A percentile compares a stretch with the other conserved stretches of the same genome.
These are phyloP conservation scores for Leavenworthia alabamica DNA, from an alignment of 345 rosid genomes.

Conservation along the genomic window DNA sequence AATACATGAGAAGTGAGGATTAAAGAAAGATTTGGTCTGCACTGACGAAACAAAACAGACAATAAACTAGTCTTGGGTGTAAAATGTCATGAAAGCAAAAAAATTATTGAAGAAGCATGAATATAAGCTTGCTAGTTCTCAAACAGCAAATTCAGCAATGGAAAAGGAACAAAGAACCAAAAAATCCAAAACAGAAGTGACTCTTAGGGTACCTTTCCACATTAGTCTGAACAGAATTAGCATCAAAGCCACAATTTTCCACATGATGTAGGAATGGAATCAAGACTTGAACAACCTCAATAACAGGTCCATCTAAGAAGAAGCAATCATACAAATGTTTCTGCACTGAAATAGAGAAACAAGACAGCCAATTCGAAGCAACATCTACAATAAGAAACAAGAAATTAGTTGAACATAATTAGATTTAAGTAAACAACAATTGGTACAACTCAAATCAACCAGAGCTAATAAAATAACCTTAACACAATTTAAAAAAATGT, in stretches of 20 bases:
- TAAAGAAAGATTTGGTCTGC: no score
- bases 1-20: no score
- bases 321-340: slow-evolving; percentile 71
- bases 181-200: not conserved
- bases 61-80: no score
- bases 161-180: not conserved
- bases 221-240: slow-evolving; percentile 46
- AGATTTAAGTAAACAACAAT: not conserved
- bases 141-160: not conserved
- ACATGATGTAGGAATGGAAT: slow-evolving; percentile 53
- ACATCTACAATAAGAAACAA: slow-evolving; percentile 52
- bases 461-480: not conserved
- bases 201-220: slow-evolving; percentile 52
- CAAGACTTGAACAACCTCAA: slow-evolving; percentile 73
- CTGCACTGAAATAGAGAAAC: slow-evolving; percentile 70
- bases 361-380: slow-evolving; percentile 82
- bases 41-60: no score
- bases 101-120: not conserved
- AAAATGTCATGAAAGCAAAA: not conserved
- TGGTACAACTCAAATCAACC: not conserved
- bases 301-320: slow-evolving; percentile 59
- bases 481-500: not conserved
- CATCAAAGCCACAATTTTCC: slow-evolving; percentile 32
- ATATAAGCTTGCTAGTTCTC: not conserved
- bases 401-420: not conserved